Evolutionary conservation across 2,329 filamentous ascomycete genomes (phyloP), one percentile per base, ranked within the genome.

Genomic region (Rutstroemia sp.): DNA sequence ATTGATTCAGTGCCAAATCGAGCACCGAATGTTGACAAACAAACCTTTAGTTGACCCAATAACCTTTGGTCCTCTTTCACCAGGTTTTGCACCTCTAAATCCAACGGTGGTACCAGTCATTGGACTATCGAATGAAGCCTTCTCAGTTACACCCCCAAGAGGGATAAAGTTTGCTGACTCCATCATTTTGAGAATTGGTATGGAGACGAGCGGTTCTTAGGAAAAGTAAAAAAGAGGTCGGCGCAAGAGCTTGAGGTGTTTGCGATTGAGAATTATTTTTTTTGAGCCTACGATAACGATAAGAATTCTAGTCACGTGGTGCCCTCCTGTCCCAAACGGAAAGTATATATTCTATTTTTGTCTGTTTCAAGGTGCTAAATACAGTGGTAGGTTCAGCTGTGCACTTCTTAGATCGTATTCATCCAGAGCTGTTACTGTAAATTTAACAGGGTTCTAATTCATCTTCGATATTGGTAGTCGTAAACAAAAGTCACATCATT

Each of bases 101-200:
- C 54, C 54, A 9, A 34, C 48, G 38, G 50, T 46, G 7, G 19
- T 41, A 25, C 41, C 48, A 21, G 44, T 46, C 38, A 56, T 44
- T 7, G 39, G 54, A 21, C 38, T 38, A 47, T 56, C 54, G 16
- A 56, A 56, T 16, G 51, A 42, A 12, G 42, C 41, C 4, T 14
- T 52, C 6, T 46, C 23, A 3, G 14, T 41, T 12, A 56, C 54
- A 21, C 48, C 48, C 5, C 54, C 54, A 1, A 61, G 48, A 5
- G 58, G 54, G 19, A 61, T 58, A 23, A 41, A 60, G 14, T 61
- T 61, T 12, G 54, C 56, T 42, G 58, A 57, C 9, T 54, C 25
- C 46, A 38, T 49, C 57, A 57, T 58, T 25, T 53, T 57, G 17
- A 34, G 5, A 41, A 19, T n/a, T 39, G n/a, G 21, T 30, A 4